phyloP scores from a whole-genome alignment of 2,329 filamentous ascomycete species.

The Graphiopsis chlorocephala region DNA sequence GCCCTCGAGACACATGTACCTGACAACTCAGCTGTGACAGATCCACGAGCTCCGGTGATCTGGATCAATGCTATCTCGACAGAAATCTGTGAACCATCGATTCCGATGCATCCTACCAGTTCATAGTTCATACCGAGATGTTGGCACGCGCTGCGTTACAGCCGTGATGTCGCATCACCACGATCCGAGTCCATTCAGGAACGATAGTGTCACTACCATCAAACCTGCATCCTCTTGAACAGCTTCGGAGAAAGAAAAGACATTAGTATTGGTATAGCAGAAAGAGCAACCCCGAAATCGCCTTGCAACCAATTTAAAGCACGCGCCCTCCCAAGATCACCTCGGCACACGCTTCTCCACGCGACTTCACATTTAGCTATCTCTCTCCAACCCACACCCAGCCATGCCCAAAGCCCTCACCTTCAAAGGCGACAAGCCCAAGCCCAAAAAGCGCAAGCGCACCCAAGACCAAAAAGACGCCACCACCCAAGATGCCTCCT shows the following conservation, averaged over 20 bases:
- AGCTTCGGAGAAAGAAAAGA: not conserved
- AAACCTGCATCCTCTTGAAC: not conserved
- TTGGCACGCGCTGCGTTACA: not conserved
- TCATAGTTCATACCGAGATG: not conserved
- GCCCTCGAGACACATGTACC: not conserved
- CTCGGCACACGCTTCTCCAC: not conserved
- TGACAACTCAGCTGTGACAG: not conserved
- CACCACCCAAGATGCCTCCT: constrained; percentile 32
- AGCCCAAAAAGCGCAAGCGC: constrained; percentile 81
- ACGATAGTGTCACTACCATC: not conserved
- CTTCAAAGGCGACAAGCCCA: constrained; percentile 97
- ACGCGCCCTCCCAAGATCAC: not conserved
- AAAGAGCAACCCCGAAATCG: not conserved
- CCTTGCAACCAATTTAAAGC: not conserved
- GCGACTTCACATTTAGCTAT: not conserved
- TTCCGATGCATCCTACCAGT: not conserved
- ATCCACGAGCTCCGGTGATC: not conserved
- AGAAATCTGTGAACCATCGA: not conserved
- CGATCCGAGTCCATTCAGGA: not conserved
- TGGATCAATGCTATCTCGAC: not conserved
- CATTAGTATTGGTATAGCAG: no score
- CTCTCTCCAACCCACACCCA: not conserved
- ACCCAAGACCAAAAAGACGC: constrained; percentile 51
- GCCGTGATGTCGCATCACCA: not conserved
- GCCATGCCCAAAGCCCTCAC: constrained; percentile 81